Conservation (phyloP, 2,329 filamentous ascomycete species). For the Epichloe bromicola region DNA sequence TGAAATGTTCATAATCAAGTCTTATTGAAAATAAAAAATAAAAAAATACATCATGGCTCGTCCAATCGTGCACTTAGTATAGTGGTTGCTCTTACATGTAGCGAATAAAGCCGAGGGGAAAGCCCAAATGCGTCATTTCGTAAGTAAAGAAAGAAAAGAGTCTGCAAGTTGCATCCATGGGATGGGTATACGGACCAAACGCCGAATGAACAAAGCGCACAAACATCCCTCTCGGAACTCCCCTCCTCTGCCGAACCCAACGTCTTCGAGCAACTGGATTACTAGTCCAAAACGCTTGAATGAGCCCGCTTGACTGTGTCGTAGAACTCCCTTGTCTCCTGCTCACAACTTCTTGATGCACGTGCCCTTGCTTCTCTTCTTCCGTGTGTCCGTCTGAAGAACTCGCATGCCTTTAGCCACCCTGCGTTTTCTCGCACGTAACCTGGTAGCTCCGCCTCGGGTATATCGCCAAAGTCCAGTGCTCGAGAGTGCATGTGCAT, state of each 20-base stretch:
- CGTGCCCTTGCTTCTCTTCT: constrained; percentile 2
- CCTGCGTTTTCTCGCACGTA: constrained; percentile 29
- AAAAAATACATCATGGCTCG: background rate
- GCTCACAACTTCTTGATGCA: constrained; percentile 8
- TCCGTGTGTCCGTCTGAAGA: constrained; percentile 18
- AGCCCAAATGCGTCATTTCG: background rate
- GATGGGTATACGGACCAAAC: constrained; percentile 1
- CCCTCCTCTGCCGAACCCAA: background rate
- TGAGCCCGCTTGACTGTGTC: constrained; percentile 2
- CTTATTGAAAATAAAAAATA: too few relatives aligned
- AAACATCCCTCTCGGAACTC: background rate
- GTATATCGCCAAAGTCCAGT: constrained; percentile 25
- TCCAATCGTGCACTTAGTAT: background rate
- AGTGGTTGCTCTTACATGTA: too few relatives aligned
- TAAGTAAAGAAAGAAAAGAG: background rate
- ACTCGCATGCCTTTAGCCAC: constrained; percentile 30
- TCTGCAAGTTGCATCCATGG: background rate
- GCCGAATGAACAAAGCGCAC: background rate
- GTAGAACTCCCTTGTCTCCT: constrained; percentile 14
- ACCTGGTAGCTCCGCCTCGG: constrained; percentile 28
- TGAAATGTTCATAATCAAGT: too few relatives aligned
- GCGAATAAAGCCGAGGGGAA: background rate
- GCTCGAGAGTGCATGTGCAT: constrained; percentile 13
- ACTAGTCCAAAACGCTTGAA: background rate
- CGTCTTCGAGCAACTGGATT: background rate